These are phyloP conservation scores for Themeda triandra DNA, from an alignment of 176 grass and related monocot genomes.

Conservation along the genomic window DNA sequence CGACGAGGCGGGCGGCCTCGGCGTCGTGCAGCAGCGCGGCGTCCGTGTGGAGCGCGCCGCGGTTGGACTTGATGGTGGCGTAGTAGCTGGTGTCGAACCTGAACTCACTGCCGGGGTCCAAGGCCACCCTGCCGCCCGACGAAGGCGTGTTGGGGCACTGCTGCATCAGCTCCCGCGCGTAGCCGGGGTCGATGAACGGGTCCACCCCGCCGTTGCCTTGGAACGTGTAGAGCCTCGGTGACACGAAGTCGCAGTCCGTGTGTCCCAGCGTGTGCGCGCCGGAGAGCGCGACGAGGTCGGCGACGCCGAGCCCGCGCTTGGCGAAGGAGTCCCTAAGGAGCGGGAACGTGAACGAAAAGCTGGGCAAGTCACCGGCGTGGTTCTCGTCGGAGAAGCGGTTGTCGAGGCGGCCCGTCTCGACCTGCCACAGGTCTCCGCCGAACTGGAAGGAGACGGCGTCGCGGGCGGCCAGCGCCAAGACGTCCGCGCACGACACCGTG, in stretches of 20 bases:
- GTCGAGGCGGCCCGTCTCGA: too few relatives aligned
- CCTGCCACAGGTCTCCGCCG: too few relatives aligned
- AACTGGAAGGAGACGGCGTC: too few relatives aligned
- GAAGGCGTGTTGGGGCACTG: not conserved
- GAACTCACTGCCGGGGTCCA: too few relatives aligned
- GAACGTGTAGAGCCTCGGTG: not conserved
- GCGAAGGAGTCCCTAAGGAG: too few relatives aligned
- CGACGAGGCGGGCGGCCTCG: not conserved
- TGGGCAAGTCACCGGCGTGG: too few relatives aligned
- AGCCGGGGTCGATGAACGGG: not conserved
- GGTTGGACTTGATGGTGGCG: not conserved
- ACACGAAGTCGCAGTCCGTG: not conserved
- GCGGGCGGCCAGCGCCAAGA: too few relatives aligned
- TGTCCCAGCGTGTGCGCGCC: constrained; percentile 35
- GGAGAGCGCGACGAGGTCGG: constrained; percentile 64
- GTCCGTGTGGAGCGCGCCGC: not conserved
- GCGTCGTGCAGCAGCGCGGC: not conserved
- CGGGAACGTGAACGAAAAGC: too few relatives aligned
- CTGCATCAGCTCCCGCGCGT: not conserved
- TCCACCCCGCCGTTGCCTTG: not conserved
- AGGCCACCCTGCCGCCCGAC: not conserved
- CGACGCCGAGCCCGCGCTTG: not conserved
- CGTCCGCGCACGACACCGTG: too few relatives aligned
- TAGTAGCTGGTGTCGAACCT: not conserved
- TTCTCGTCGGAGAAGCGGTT: too few relatives aligned